Percentiles rank a stretch among this genome's conserved stretches.
These are phyloP conservation scores for Mallotus nudiflorus DNA, from an alignment of 345 rosid genomes.

Conservation along the genomic window DNA sequence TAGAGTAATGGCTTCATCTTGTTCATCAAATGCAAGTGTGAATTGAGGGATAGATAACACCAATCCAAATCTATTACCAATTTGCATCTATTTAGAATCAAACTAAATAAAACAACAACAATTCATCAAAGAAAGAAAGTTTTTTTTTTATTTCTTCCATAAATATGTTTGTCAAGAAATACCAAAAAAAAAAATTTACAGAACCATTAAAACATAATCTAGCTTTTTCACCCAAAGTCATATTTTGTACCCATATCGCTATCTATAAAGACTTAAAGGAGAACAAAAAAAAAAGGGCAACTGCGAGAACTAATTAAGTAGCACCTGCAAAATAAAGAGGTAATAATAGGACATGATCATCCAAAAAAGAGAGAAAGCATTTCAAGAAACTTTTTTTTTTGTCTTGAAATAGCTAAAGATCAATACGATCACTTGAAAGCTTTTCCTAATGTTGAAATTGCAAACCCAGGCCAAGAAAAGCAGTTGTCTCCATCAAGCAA, in stretches of 20 bases:
- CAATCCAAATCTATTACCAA: no score
- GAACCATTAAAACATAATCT: constrained; percentile 4
- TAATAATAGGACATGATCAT: neutral
- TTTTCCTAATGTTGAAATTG: constrained; percentile 48
- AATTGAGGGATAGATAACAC: no score
- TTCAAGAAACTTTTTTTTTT: no score
- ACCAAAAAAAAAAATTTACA: constrained; percentile 10
- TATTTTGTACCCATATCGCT: neutral
- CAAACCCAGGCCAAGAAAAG: constrained; percentile 55
- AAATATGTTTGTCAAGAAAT: neutral
- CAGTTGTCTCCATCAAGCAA: constrained; percentile 38
- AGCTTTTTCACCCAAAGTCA: neutral
- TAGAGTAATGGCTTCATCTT: no score
- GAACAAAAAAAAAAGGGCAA: neutral
- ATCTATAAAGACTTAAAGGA: constrained; percentile 24
- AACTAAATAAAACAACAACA: neutral
- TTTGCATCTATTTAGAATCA: neutral
- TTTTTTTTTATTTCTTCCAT: neutral
- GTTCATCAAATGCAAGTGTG: no score
- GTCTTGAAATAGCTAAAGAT: neutral
- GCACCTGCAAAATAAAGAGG: neutral
- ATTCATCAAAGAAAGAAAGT: neutral
- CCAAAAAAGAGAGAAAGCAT: no score
- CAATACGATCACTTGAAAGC: constrained; percentile 35
- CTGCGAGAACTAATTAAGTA: no score